phyloP scores from a whole-genome alignment of 495 filamentous ascomycete genomes.

The Tuber melanosporum region DNA sequence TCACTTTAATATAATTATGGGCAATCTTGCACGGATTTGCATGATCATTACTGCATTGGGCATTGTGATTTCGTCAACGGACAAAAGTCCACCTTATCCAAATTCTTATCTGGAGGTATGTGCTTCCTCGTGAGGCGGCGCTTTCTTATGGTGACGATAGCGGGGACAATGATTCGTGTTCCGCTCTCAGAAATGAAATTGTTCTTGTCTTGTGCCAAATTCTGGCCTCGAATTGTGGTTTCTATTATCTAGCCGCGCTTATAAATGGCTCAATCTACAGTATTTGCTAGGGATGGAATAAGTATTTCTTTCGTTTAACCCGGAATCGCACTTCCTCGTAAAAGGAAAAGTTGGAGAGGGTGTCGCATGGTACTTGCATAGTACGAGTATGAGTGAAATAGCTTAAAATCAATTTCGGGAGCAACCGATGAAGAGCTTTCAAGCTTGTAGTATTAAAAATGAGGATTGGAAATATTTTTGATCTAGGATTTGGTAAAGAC shows the following conservation, averaged over 20 bases:
- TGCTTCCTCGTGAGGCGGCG: neutral
- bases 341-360: too few relatives aligned
- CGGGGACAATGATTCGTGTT: neutral
- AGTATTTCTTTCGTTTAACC: too few relatives aligned
- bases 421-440: too few relatives aligned
- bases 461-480: too few relatives aligned
- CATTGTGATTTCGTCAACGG: neutral
- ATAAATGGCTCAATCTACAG: neutral
- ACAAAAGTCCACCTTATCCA: neutral
- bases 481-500: too few relatives aligned
- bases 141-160: neutral
- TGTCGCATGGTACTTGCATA: too few relatives aligned
- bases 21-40: neutral
- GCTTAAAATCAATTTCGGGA: too few relatives aligned
- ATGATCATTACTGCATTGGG: neutral
- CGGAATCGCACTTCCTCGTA: too few relatives aligned
- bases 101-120: neutral
- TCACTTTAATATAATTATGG: neutral
- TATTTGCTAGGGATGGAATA: neutral
- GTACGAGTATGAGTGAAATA: too few relatives aligned
- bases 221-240: neutral
- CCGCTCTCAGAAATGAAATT: neutral
- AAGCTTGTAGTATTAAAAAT: too few relatives aligned
- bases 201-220: neutral
- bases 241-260: neutral